Percentiles rank a stretch among this genome's conserved stretches.
phyloP scores from a whole-genome alignment of 176 grass and related monocot genomes.

The Cenchrus americanus region DNA sequence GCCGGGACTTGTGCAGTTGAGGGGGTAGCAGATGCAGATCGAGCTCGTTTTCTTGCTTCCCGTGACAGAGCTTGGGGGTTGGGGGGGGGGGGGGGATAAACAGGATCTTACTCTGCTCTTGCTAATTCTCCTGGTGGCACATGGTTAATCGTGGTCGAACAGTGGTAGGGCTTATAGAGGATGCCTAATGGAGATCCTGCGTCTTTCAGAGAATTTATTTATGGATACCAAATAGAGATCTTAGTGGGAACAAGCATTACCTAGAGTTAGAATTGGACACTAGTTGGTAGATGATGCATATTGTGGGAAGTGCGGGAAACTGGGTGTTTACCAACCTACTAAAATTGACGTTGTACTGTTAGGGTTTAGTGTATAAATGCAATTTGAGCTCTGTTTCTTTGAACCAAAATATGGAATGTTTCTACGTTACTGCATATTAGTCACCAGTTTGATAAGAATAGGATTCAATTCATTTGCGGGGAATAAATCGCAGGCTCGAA shows the following conservation, averaged over 20 bases:
- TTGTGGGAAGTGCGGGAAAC: neutral
- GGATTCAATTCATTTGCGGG: neutral
- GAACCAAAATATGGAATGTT: neutral
- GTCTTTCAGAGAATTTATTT: neutral
- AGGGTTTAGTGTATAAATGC: neutral
- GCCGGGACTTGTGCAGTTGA: neutral
- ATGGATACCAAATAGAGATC: too few species aligned
- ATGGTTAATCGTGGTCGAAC: neutral
- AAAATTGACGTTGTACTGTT: neutral
- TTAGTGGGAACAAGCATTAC: too few species aligned
- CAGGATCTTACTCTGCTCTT: neutral
- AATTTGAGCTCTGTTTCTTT: neutral
- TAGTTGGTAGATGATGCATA: too few species aligned
- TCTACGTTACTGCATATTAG: neutral
- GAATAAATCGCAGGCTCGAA: neutral
- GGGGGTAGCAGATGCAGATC: neutral
- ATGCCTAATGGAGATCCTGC: neutral
- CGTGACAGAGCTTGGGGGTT: neutral
- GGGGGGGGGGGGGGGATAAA: too few species aligned
- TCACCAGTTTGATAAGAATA: neutral
- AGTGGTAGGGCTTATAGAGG: neutral
- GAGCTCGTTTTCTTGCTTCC: neutral
- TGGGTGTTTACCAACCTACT: neutral
- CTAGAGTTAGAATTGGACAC: neutral
- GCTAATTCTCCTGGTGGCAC: neutral